phyloP scores from a whole-genome alignment of 2,329 filamentous ascomycete genomes.

The Escovopsis sp. region DNA sequence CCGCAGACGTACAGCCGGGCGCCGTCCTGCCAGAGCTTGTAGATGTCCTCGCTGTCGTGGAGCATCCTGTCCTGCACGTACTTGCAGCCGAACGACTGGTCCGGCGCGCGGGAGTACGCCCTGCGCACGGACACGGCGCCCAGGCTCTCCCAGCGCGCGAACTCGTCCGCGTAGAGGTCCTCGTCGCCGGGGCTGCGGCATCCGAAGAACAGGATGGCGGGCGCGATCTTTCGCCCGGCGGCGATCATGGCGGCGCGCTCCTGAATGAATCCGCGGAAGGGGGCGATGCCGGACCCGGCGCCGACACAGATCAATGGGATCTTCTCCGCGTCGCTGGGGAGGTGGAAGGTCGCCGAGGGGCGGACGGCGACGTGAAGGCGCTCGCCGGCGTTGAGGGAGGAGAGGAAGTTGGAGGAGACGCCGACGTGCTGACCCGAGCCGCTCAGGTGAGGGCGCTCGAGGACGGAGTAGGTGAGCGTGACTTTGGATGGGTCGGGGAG shows the following conservation, averaged over 20 bases:
- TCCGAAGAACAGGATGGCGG: slow-evolving; percentile 51
- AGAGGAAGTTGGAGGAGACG: slow-evolving; percentile 47
- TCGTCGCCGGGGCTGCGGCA: slow-evolving; percentile 42
- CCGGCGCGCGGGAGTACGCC: slow-evolving; percentile 36
- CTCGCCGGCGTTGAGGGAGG: slow-evolving; percentile 29
- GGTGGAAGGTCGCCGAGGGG: slow-evolving; percentile 30
- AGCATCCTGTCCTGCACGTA: slow-evolving; percentile 33
- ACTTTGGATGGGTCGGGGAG: slow-evolving; percentile 40
- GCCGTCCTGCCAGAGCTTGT: slow-evolving; percentile 25
- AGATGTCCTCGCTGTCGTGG: slow-evolving; percentile 21
- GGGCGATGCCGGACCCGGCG: slow-evolving; percentile 43
- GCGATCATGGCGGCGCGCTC: slow-evolving; percentile 40
- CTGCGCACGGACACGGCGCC: slow-evolving; percentile 47
- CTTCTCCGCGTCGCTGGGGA: slow-evolving; percentile 29
- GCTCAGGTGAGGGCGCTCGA: slow-evolving; percentile 40
- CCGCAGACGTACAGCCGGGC: slow-evolving; percentile 53
- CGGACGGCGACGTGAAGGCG: slow-evolving; percentile 35
- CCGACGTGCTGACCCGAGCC: slow-evolving; percentile 38
- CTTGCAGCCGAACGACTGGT: slow-evolving; percentile 30
- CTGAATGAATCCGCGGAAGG: slow-evolving; percentile 49
- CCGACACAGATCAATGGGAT: slow-evolving; percentile 37
- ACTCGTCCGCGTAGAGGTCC: slow-evolving; percentile 43
- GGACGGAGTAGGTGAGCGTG: slow-evolving; percentile 54
- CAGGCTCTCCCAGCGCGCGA: slow-evolving; percentile 42
- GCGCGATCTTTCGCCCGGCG: slow-evolving; percentile 39